A percentile compares a stretch with the other conserved stretches of the same genome.
phyloP scores from a whole-genome alignment of 257 asterid genomes.

The Catharanthus roseus region DNA sequence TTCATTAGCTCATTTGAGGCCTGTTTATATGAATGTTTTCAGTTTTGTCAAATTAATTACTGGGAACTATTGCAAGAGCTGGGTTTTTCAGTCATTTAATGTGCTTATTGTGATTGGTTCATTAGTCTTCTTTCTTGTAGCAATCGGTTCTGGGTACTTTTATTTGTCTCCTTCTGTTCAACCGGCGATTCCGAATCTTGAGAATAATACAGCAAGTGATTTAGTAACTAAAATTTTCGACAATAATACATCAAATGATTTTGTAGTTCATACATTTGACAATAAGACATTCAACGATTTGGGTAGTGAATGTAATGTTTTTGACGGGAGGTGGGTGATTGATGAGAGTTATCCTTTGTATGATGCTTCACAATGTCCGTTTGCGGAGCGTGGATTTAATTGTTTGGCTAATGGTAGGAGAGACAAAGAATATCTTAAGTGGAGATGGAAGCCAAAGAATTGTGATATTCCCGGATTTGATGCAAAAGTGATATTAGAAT shows the following conservation, averaged over 20 bases:
- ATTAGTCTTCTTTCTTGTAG: constrained; percentile 51
- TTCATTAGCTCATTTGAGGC: constrained; percentile 34
- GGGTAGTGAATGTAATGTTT: constrained; percentile 55
- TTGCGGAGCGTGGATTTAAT: constrained; percentile 64
- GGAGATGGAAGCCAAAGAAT: constrained; percentile 55
- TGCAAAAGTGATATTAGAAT: constrained; percentile 46
- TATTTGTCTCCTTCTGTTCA: constrained; percentile 42
- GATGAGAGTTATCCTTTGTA: constrained; percentile 74
- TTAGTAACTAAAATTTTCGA: constrained; percentile 13
- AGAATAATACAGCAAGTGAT: background rate
- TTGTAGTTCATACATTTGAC: background rate
- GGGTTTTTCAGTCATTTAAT: constrained; percentile 55
- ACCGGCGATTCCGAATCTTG: constrained; percentile 28
- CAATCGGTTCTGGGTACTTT: constrained; percentile 57
- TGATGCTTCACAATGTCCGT: constrained; percentile 79
- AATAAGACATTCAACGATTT: constrained; percentile 1
- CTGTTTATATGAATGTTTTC: constrained; percentile 32
- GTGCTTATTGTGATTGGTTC: constrained; percentile 55
- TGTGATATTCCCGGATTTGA: constrained; percentile 69
- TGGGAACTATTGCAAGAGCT: constrained; percentile 36
- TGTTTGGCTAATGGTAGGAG: constrained; percentile 82
- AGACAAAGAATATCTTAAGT: constrained; percentile 31
- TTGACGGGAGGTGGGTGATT: constrained; percentile 75
- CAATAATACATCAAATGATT: constrained; percentile 16
- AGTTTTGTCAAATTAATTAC: constrained; percentile 36